Conservation (phyloP, 2,329 filamentous ascomycete species). For the Scortechinia acanthostroma region DNA sequence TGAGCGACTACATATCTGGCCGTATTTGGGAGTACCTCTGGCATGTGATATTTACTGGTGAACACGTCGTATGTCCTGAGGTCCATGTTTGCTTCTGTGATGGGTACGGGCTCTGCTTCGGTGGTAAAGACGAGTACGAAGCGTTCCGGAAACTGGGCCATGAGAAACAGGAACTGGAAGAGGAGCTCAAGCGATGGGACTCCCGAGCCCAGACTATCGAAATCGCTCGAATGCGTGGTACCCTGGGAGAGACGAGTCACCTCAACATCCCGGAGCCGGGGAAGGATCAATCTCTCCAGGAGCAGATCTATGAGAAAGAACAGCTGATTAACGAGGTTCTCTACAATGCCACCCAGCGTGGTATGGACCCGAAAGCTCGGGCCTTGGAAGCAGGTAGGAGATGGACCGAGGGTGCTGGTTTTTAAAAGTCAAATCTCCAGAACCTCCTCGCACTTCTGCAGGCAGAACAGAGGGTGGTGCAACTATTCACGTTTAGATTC, state of each 20-base stretch:
- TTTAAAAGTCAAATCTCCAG: too few species aligned
- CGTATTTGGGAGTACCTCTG: slow-evolving; percentile 58
- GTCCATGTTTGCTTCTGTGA: slow-evolving; percentile 3
- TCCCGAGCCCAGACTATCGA: background rate
- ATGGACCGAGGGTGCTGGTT: background rate
- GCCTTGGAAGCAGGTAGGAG: background rate
- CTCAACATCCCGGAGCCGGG: background rate
- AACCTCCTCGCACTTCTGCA: too few species aligned
- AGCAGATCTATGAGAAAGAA: background rate
- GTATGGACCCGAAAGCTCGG: background rate
- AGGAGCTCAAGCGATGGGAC: background rate
- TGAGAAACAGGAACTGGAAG: background rate
- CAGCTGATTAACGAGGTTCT: background rate
- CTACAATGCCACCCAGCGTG: background rate
- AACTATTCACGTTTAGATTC: too few species aligned
- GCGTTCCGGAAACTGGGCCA: background rate
- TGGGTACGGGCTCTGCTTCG: slow-evolving; percentile 4
- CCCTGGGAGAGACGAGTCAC: background rate
- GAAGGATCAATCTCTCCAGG: background rate
- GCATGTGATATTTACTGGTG: slow-evolving; percentile 52
- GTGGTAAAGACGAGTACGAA: background rate
- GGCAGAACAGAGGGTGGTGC: too few species aligned
- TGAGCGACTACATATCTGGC: slow-evolving; percentile 46
- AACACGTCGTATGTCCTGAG: background rate
- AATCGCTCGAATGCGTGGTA: background rate